These are phyloP conservation scores for Pythium aristosporum DNA, from an alignment of 352 stramenopile species.

Conservation along the genomic window DNA sequence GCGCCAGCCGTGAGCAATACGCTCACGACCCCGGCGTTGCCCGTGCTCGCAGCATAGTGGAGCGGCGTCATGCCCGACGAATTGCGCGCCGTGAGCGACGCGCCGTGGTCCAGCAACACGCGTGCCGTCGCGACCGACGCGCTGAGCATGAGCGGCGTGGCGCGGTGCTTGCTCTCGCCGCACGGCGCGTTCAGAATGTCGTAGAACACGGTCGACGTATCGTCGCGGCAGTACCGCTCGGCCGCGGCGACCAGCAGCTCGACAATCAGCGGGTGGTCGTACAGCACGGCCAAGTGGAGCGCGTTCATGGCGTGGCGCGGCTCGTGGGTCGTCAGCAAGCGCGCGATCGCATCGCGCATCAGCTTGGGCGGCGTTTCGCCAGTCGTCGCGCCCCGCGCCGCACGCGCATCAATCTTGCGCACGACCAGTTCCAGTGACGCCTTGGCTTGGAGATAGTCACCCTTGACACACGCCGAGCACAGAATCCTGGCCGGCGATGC, in stretches of 20 bases:
- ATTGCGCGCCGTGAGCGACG: slow-evolving; percentile 50
- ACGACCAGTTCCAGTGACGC: slow-evolving; percentile 62
- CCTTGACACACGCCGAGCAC: slow-evolving; percentile 71
- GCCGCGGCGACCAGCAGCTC: slow-evolving; percentile 51
- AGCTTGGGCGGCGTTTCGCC: slow-evolving; percentile 3
- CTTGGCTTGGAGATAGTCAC: slow-evolving; percentile 70
- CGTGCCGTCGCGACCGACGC: slow-evolving; percentile 64
- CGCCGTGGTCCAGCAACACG: slow-evolving; percentile 56
- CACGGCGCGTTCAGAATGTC: slow-evolving; percentile 53
- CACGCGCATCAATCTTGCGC: slow-evolving; percentile 26
- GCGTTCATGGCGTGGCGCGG: slow-evolving; percentile 75
- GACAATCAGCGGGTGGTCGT: slow-evolving; percentile 70
- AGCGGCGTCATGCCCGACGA: slow-evolving; percentile 80
- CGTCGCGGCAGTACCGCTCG: slow-evolving; percentile 39
- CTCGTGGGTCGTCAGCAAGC: slow-evolving; percentile 66
- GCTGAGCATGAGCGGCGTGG: slow-evolving; percentile 74
- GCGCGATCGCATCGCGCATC: slow-evolving; percentile 30
- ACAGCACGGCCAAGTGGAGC: slow-evolving; percentile 68
- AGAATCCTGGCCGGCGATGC: slow-evolving; percentile 63
- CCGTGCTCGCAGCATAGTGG: slow-evolving; percentile 79
- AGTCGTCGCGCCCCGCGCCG: slow-evolving; percentile 14
- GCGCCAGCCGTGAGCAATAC: slow-evolving; percentile 58
- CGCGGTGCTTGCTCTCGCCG: slow-evolving; percentile 66
- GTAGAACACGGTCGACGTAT: slow-evolving; percentile 22
- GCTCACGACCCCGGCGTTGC: slow-evolving; percentile 72